Conservation (phyloP, 441 rosid genomes). For the Aleurites moluccanus region DNA sequence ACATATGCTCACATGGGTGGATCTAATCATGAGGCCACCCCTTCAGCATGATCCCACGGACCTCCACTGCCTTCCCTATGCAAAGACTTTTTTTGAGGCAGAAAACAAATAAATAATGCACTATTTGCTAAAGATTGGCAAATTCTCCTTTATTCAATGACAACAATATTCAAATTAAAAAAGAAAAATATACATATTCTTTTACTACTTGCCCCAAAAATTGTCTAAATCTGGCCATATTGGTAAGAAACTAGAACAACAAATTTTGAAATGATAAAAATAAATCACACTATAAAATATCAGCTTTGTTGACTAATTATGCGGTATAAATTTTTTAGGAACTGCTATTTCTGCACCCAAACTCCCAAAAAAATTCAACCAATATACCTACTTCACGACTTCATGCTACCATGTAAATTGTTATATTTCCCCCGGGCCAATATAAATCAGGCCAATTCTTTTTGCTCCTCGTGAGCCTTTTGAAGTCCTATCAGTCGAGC, state of each 20-base stretch:
- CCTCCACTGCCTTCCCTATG: too few species aligned
- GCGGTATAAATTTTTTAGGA: constrained; percentile 4
- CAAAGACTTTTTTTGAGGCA: too few species aligned
- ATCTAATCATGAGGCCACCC: neutral
- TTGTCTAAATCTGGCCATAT: neutral
- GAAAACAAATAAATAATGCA: too few species aligned
- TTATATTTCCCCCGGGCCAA: neutral
- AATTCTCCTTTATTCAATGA: neutral
- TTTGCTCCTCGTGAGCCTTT: constrained; percentile 55
- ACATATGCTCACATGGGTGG: neutral
- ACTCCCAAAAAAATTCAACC: constrained; percentile 9
- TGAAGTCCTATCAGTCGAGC: constrained; percentile 88
- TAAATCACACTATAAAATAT: neutral
- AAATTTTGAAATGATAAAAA: neutral
- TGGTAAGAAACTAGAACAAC: neutral
- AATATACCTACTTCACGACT: constrained; percentile 16
- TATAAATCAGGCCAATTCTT: constrained; percentile 25
- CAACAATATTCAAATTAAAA: neutral
- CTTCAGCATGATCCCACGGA: neutral
- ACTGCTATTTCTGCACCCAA: constrained; percentile 7
- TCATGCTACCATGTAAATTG: neutral
- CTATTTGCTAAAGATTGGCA: neutral
- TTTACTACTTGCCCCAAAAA: neutral
- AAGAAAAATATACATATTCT: neutral
- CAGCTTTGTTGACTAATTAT: constrained; percentile 21